Evolutionary conservation across 2,329 filamentous ascomycete genomes (phyloP).

Genomic region (Paramyrothecium sp.): DNA sequence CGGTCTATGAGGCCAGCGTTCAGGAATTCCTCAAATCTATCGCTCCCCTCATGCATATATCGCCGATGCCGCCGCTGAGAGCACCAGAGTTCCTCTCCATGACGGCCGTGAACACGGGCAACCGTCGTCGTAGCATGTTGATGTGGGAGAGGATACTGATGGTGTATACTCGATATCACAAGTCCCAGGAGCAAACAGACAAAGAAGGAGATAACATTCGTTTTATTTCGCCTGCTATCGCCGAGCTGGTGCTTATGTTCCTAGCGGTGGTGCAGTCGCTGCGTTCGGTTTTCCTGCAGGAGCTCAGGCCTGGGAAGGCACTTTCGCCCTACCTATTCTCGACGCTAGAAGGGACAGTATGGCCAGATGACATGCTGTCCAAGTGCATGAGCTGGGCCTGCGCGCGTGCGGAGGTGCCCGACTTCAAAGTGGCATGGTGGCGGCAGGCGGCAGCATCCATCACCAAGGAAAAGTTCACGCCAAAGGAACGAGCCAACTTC

Average conservation of each 20-base stretch:
- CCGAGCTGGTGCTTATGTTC: constrained; percentile 2
- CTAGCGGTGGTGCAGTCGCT: constrained; percentile 3
- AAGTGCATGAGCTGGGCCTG: constrained; percentile 2
- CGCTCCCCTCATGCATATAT: background rate
- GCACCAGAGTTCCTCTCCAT: constrained; percentile 2
- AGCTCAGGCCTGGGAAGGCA: background rate
- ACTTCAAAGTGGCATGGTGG: constrained; percentile 7
- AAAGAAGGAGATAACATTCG: constrained; percentile 5
- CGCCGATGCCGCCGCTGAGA: background rate
- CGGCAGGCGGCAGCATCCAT: constrained; percentile 4
- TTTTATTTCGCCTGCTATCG: constrained; percentile 3
- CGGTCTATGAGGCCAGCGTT: background rate
- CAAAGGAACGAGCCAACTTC: constrained; percentile 6
- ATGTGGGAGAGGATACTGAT: constrained; percentile 7
- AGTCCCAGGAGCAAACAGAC: constrained; percentile 2
- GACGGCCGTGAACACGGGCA: constrained; percentile 1
- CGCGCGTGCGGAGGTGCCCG: constrained; percentile 1
- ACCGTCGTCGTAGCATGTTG: background rate
- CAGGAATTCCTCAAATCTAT: background rate
- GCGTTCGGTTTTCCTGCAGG: constrained; percentile 5
- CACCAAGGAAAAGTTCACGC: constrained; percentile 7
- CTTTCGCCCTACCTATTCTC: constrained; percentile 1
- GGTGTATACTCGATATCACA: constrained; percentile 6
- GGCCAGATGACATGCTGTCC: background rate
- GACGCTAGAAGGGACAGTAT: background rate